Conservation (phyloP, 2,329 filamentous ascomycete species). For the Aspergillus quadricinctus region DNA sequence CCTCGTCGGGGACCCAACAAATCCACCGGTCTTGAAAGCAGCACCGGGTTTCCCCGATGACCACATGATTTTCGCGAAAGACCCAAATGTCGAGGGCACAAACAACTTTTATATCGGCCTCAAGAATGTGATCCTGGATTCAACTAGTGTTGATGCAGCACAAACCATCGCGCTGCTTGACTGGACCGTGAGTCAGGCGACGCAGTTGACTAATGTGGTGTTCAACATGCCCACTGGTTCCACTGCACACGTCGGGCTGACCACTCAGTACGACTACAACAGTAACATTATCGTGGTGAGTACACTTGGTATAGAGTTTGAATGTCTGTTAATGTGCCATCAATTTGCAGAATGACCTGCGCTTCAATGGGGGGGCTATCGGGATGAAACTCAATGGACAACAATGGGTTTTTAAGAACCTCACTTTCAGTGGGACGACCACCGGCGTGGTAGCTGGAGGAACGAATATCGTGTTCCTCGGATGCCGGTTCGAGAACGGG, state of each 20-base stretch:
- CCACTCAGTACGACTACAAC: constrained; percentile 26
- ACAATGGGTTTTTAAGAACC: constrained; percentile 41
- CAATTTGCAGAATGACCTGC: constrained; percentile 18
- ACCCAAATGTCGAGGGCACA: constrained; percentile 26
- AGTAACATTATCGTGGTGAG: constrained; percentile 28
- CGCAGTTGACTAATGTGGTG: constrained; percentile 35
- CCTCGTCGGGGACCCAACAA: constrained; percentile 35
- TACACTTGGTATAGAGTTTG: background rate
- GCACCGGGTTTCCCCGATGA: constrained; percentile 49
- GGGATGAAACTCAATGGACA: constrained; percentile 30
- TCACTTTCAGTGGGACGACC: constrained; percentile 58
- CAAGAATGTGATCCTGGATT: constrained; percentile 38
- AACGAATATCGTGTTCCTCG: constrained; percentile 24
- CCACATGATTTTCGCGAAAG: constrained; percentile 52
- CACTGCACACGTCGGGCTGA: constrained; percentile 32
- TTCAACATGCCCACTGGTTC: constrained; percentile 35
- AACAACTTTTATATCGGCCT: constrained; percentile 36
- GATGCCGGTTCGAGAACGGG: constrained; percentile 20
- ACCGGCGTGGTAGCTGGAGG: constrained; percentile 45
- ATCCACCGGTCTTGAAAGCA: constrained; percentile 51
- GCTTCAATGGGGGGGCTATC: constrained; percentile 25
- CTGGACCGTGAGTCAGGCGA: constrained; percentile 38
- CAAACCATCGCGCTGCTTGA: constrained; percentile 30
- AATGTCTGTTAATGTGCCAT: constrained; percentile 1
- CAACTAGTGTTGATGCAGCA: constrained; percentile 24